These are phyloP conservation scores for Shiraia bambusicola DNA, from an alignment of 2,329 filamentous ascomycete species.

Conservation along the genomic window DNA sequence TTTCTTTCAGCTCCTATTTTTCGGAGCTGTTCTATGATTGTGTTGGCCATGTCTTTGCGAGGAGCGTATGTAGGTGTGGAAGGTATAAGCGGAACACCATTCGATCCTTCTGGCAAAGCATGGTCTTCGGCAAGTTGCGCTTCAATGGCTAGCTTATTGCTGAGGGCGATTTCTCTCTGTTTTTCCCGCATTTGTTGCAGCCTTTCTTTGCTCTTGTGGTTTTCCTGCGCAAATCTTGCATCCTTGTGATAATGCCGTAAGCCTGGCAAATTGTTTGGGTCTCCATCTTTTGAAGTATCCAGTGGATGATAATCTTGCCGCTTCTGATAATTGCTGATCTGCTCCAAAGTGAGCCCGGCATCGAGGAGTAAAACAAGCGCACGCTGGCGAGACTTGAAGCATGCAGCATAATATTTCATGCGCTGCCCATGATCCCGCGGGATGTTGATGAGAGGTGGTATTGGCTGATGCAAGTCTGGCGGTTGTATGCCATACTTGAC, in stretches of 20 bases:
- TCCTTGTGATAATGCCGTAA: constrained; percentile 32
- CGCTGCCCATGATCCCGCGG: constrained; percentile 24
- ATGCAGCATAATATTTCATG: constrained; percentile 32
- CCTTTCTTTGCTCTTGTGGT: constrained; percentile 17
- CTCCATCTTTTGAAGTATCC: constrained; percentile 21
- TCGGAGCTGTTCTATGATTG: constrained; percentile 11
- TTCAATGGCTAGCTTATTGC: constrained; percentile 26
- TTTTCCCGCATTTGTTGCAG: constrained; percentile 15
- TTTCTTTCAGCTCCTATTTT: constrained; percentile 1
- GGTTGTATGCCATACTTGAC: constrained; percentile 34
- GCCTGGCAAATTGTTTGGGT: constrained; percentile 12
- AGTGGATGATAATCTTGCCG: constrained; percentile 21
- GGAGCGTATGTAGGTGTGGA: constrained; percentile 14
- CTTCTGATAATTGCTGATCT: constrained; percentile 33
- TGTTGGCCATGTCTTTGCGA: constrained; percentile 7
- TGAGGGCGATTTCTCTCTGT: constrained; percentile 31
- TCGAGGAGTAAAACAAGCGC: constrained; percentile 35
- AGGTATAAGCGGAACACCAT: constrained; percentile 30
- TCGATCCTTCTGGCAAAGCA: constrained; percentile 7
- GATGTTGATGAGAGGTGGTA: constrained; percentile 37
- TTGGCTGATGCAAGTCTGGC: constrained; percentile 22
- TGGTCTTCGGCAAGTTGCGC: constrained; percentile 20
- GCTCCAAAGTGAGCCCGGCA: constrained; percentile 28
- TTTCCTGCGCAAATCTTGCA: constrained; percentile 18
- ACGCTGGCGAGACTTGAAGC: constrained; percentile 34